A percentile compares a stretch with the other conserved stretches of the same genome.
These are phyloP conservation scores for Talaromyces liani DNA, from an alignment of 495 filamentous ascomycete genomes.

Conservation along the genomic window DNA sequence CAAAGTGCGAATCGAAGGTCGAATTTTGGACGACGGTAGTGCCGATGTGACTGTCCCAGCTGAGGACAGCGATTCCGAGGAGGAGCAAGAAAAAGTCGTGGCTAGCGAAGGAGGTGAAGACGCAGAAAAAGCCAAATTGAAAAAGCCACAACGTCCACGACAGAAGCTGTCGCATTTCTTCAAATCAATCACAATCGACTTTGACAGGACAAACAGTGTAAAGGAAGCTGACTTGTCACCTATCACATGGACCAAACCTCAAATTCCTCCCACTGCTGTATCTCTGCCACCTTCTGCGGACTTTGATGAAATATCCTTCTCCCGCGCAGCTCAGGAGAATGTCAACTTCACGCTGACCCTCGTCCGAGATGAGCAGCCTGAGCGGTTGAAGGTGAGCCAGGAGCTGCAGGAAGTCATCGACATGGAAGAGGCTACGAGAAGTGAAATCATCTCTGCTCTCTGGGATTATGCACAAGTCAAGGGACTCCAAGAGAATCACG, in stretches of 20 bases:
- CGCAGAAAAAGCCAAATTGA: slow-evolving; percentile 28
- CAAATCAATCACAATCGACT: slow-evolving; percentile 82
- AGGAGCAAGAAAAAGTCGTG: slow-evolving; percentile 29
- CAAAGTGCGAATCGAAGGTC: slow-evolving; percentile 86
- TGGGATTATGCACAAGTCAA: slow-evolving; percentile 92
- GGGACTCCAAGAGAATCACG: slow-evolving; percentile 85
- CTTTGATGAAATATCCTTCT: slow-evolving; percentile 88
- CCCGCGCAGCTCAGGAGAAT: slow-evolving; percentile 86
- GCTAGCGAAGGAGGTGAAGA: slow-evolving; percentile 50
- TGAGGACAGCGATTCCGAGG: slow-evolving; percentile 51
- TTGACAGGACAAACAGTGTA: slow-evolving; percentile 50
- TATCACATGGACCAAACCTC: slow-evolving; percentile 68
- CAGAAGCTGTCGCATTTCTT: slow-evolving; percentile 89
- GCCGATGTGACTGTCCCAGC: slow-evolving; percentile 33
- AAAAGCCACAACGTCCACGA: slow-evolving; percentile 29
- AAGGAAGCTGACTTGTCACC: slow-evolving; percentile 45
- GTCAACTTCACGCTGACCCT: slow-evolving; percentile 86
- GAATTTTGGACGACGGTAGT: slow-evolving; percentile 71
- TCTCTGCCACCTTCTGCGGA: slow-evolving; percentile 48
- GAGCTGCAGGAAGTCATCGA: slow-evolving; percentile 81
- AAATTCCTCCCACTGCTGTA: slow-evolving; percentile 43
- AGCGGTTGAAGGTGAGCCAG: slow-evolving; percentile 71
- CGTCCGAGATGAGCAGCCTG: slow-evolving; percentile 74
- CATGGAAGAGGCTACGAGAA: slow-evolving; percentile 74
- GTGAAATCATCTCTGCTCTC: slow-evolving; percentile 78